Conservation (phyloP, 108 stramenopile genomes). For the Nitzschia sp. region DNA sequence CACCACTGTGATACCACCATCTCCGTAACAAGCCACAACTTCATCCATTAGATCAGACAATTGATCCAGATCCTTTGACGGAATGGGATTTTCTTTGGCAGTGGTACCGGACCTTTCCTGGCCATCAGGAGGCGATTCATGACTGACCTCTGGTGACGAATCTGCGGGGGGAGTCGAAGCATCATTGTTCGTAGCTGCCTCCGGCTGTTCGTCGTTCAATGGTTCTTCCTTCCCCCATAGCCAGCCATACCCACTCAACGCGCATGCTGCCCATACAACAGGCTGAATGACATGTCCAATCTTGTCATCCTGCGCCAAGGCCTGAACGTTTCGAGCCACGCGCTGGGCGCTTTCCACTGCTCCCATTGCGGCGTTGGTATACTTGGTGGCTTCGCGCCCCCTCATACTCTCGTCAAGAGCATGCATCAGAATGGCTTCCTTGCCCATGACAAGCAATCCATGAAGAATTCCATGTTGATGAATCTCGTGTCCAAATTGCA, state of each 20-base stretch:
- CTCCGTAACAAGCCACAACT: not conserved
- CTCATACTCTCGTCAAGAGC: not conserved
- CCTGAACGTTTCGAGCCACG: slow-evolving; percentile 30
- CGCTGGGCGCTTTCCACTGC: slow-evolving; percentile 31
- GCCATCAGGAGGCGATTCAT: not conserved
- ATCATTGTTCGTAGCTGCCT: not conserved
- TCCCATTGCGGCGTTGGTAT: slow-evolving; percentile 34
- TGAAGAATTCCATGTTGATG: slow-evolving; percentile 34
- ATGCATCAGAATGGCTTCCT: slow-evolving; percentile 24
- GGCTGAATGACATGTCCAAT: slow-evolving; percentile 14
- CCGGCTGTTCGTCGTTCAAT: not conserved
- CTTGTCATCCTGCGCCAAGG: slow-evolving; percentile 30
- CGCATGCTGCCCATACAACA: slow-evolving; percentile 1
- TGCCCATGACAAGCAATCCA: slow-evolving; percentile 27
- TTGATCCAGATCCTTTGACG: not conserved
- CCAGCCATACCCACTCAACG: slow-evolving; percentile 30
- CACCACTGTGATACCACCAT: not conserved
- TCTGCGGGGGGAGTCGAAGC: not conserved
- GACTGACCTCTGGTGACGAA: not conserved
- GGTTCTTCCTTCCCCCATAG: slow-evolving; percentile 16
- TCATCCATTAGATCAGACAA: slow-evolving; percentile 6
- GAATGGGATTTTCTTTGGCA: not conserved
- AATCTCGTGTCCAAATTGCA: slow-evolving; percentile 37
- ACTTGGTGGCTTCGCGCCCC: slow-evolving; percentile 11
- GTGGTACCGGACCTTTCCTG: not conserved